These are phyloP conservation scores for Extremus antarcticus DNA, from an alignment of 495 filamentous ascomycete genomes.

Conservation along the genomic window DNA sequence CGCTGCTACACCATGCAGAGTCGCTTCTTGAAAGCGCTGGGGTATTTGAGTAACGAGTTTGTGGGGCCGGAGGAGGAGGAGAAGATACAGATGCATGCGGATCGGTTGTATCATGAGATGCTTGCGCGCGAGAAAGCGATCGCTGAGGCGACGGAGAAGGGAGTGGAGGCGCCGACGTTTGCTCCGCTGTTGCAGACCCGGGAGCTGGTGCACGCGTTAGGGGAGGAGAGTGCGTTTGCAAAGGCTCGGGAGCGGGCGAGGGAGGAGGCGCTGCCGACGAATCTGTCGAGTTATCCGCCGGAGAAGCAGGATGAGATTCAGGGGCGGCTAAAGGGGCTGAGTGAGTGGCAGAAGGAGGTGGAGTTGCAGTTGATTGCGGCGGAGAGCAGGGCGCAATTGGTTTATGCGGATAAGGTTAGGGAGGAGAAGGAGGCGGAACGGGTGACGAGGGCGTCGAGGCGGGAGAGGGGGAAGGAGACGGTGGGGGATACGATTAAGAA, in stretches of 20 bases:
- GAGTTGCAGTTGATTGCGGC: slow-evolving; percentile 26
- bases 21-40: slow-evolving; percentile 80
- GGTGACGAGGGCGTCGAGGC: slow-evolving; percentile 23
- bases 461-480: slow-evolving; percentile 27
- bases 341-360: slow-evolving; percentile 22
- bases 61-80: slow-evolving; percentile 64
- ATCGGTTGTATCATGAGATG: slow-evolving; percentile 78
- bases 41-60: slow-evolving; percentile 63
- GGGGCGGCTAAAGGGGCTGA: slow-evolving; percentile 23
- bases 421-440: slow-evolving; percentile 22
- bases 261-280: slow-evolving; percentile 11
- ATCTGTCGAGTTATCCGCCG: slow-evolving; percentile 10
- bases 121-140: slow-evolving; percentile 61
- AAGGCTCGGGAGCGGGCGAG: slow-evolving; percentile 1
- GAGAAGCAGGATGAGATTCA: slow-evolving; percentile 21
- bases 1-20: slow-evolving; percentile 74
- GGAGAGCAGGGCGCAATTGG: slow-evolving; percentile 21
- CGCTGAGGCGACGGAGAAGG: slow-evolving; percentile 46
- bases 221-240: slow-evolving; percentile 15
- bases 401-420: slow-evolving; percentile 23
- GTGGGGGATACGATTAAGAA: slow-evolving; percentile 30
- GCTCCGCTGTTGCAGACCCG: slow-evolving; percentile 15
- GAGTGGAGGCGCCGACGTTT: slow-evolving; percentile 19
- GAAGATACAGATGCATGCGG: slow-evolving; percentile 89
- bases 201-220: slow-evolving; percentile 11